Percentiles rank a stretch among this genome's conserved stretches.
Evolutionary conservation across 176 grass and related monocot species (phyloP).

Genomic region (Triticum timopheevii): DNA sequence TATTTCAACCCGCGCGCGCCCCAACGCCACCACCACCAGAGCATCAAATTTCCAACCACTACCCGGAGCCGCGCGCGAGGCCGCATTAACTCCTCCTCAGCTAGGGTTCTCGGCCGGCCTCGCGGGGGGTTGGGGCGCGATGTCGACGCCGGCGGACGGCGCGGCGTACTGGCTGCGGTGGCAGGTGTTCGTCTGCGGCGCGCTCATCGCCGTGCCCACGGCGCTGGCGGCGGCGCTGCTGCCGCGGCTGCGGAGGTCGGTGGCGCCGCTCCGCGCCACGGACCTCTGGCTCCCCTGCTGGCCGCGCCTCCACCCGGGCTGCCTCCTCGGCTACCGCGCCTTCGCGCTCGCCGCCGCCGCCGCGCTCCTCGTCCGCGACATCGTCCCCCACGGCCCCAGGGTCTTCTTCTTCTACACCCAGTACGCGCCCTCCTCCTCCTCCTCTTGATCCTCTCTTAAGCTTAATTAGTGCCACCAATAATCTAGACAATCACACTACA

Average conservation of each 20-base stretch:
- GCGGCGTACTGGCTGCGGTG: slow-evolving; percentile 60
- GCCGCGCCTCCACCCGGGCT: slow-evolving; percentile 50
- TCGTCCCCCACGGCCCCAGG: not conserved
- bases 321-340: slow-evolving; percentile 57
- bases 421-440: not conserved
- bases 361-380: slow-evolving; percentile 35
- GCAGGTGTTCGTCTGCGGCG: slow-evolving; percentile 56
- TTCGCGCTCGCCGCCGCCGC: slow-evolving; percentile 41
- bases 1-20: slow-evolving; percentile 1
- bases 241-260: slow-evolving; percentile 33
- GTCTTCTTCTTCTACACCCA: slow-evolving; percentile 62
- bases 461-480: not conserved
- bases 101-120: not conserved
- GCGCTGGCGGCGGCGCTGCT: slow-evolving; percentile 43
- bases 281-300: slow-evolving; percentile 69
- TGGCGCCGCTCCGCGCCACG: slow-evolving; percentile 33
- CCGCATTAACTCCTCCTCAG: not conserved
- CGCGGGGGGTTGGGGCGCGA: not conserved
- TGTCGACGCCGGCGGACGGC: slow-evolving; percentile 41
- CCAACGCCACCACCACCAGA: not conserved
- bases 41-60: not conserved
- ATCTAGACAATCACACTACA: not conserved
- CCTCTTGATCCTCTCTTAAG: not conserved
- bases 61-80: not conserved
- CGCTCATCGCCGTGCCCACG: slow-evolving; percentile 39